phyloP scores from a whole-genome alignment of 306 rosid species.

The Sesbania bispinosa region DNA sequence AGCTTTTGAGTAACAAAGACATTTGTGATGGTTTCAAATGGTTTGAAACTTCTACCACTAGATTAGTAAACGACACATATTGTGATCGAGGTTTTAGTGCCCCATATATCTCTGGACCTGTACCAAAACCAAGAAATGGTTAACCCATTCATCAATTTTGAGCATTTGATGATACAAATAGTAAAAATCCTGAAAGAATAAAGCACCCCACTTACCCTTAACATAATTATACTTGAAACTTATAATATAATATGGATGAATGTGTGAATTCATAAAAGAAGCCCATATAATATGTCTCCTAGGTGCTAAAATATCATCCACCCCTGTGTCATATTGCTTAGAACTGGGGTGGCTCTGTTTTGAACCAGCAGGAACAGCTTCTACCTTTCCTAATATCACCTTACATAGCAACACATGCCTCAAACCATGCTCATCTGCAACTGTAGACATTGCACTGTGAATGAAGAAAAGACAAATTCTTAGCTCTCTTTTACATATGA shows the following conservation, averaged over 20 bases:
- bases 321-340: constrained; percentile 41
- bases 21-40: constrained; percentile 33
- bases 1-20: constrained; percentile 26
- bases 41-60: constrained; percentile 37
- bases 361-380: constrained; percentile 43
- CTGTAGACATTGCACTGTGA: constrained; percentile 35
- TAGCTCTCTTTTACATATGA: not conserved
- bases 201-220: not conserved
- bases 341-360: constrained; percentile 46
- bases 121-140: not conserved
- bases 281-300: constrained; percentile 43
- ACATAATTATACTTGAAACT: constrained; percentile 36
- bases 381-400: constrained; percentile 51
- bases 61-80: constrained; percentile 31
- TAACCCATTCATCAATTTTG: not conserved
- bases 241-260: constrained; percentile 41
- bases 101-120: constrained; percentile 27
- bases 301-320: constrained; percentile 39
- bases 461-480: not conserved
- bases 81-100: constrained; percentile 1
- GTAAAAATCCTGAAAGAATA: not conserved
- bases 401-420: constrained; percentile 52
- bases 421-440: constrained; percentile 40
- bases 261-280: constrained; percentile 52
- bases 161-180: not conserved